These are phyloP conservation scores for Pichia sp. DNA, from an alignment of 1,139 yeast species.

Conservation along the genomic window DNA sequence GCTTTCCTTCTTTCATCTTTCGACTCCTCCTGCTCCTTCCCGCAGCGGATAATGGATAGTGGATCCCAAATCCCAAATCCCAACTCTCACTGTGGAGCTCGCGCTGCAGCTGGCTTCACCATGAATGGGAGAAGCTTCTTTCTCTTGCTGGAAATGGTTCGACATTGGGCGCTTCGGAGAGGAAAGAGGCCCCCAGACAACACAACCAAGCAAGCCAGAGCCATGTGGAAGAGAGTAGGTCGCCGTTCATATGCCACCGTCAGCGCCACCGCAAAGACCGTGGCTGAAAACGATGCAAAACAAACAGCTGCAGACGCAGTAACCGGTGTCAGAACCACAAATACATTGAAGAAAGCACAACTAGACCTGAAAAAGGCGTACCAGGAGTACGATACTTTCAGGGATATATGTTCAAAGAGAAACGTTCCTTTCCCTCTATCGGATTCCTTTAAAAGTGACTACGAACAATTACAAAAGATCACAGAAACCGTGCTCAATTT, in stretches of 20 bases:
- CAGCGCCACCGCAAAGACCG: background rate
- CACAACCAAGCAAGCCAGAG: no score
- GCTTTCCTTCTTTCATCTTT: no score
- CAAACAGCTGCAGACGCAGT: background rate
- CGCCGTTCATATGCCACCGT: constrained; percentile 1
- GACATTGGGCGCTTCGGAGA: no score
- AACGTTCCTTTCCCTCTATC: constrained; percentile 27
- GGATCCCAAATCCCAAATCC: no score
- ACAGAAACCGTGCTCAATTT: constrained; percentile 16
- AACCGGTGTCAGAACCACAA: constrained; percentile 25
- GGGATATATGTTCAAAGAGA: constrained; percentile 27
- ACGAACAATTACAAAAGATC: constrained; percentile 11
- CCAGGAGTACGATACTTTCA: constrained; percentile 22
- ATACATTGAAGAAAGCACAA: constrained; percentile 27
- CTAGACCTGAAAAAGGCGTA: constrained; percentile 26
- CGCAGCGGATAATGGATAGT: no score
- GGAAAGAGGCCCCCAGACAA: no score
- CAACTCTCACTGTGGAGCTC: no score
- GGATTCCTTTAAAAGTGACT: constrained; percentile 18
- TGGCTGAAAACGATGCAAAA: no score
- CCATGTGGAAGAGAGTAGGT: constrained; percentile 8
- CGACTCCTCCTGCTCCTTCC: no score
- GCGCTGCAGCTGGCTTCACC: no score
- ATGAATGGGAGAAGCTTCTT: no score
- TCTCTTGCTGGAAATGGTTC: no score